These are phyloP conservation scores for Suzukiozyma palmioleophila DNA, from an alignment of 1,139 yeast genomes.

Conservation along the genomic window DNA sequence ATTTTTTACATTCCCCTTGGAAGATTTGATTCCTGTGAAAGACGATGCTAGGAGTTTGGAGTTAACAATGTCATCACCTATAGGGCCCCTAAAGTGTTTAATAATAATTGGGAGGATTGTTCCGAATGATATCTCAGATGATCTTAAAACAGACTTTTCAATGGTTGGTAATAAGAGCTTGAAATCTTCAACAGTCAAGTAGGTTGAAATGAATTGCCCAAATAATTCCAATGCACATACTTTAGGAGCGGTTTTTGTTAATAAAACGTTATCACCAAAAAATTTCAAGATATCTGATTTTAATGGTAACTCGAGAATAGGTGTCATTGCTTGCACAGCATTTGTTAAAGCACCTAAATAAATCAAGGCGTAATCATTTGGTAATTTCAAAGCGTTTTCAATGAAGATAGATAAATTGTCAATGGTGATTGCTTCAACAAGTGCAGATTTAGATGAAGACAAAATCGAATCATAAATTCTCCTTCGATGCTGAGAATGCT, in stretches of 20 bases:
- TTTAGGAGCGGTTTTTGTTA: slow-evolving; percentile 39
- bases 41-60: slow-evolving; percentile 57
- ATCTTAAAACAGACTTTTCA: slow-evolving; percentile 74
- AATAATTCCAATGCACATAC: slow-evolving; percentile 21
- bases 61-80: slow-evolving; percentile 16
- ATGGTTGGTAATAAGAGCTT: slow-evolving; percentile 52
- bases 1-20: slow-evolving; percentile 60
- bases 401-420: slow-evolving; percentile 10
- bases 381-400: slow-evolving; percentile 9
- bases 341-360: slow-evolving; percentile 39
- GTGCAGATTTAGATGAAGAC: slow-evolving; percentile 29
- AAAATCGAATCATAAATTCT: slow-evolving; percentile 46
- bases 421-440: slow-evolving; percentile 12
- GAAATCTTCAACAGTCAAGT: slow-evolving; percentile 42
- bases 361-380: slow-evolving; percentile 11
- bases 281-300: slow-evolving; percentile 14
- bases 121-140: slow-evolving; percentile 70
- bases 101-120: slow-evolving; percentile 49
- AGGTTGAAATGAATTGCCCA: slow-evolving; percentile 37
- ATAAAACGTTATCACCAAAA: slow-evolving; percentile 33
- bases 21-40: slow-evolving; percentile 64
- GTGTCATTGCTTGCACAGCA: slow-evolving; percentile 38
- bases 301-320: slow-evolving; percentile 29
- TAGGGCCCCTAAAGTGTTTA: slow-evolving; percentile 21
- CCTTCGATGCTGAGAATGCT: slow-evolving; percentile 30